Evolutionary conservation across 1,139 yeast genomes (phyloP), one percentile per base, ranked within the genome.

Genomic region (Pneumocystis carinii): DNA sequence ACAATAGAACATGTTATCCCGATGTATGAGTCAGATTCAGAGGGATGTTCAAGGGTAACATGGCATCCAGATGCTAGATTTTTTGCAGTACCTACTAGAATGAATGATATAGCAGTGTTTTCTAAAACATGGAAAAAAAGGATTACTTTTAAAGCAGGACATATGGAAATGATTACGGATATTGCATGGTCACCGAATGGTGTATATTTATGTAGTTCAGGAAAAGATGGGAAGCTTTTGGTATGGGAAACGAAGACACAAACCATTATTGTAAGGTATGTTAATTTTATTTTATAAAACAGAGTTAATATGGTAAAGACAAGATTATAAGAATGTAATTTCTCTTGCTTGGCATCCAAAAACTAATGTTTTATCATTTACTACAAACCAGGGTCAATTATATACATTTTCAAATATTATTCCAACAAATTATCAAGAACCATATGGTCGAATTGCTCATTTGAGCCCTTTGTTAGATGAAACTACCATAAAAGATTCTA

Each of bases 41-140:
- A 77, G 58, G 71, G 70, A 29, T 71, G 79, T 14, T 75, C 82
- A 0, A 76, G 78, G 59, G 78, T 79, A 1, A 79, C 78, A 15
- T 84, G 86, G 86, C 82, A 80, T 69, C 84, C 85, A 5, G 77
- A 80, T 63, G 95, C 95, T 14, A 80, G 81, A 62, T 73, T 75
- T 24, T 77, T 89, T 64, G 87, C 90, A 0, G 70, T 84, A 17
- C 87, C 86, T 1, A 74, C 79, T 1, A 71, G 74, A 39, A 68
- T 75, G 5, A 48, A 48, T 48, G 55, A 48, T 48, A 48, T 48
- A 12, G 12, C 32, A 10, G 55, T 48, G 14, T 48, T 48, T 24
- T 48, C 55, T 48, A 48, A 48, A 24, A 64, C 63, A 27, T 68
- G 70, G 70, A 64, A 65, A 36, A 65, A 68, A 4, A 56, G 62